These are phyloP conservation scores for Mycena metata DNA, from an alignment of 768 basidiomycete species.

Conservation along the genomic window DNA sequence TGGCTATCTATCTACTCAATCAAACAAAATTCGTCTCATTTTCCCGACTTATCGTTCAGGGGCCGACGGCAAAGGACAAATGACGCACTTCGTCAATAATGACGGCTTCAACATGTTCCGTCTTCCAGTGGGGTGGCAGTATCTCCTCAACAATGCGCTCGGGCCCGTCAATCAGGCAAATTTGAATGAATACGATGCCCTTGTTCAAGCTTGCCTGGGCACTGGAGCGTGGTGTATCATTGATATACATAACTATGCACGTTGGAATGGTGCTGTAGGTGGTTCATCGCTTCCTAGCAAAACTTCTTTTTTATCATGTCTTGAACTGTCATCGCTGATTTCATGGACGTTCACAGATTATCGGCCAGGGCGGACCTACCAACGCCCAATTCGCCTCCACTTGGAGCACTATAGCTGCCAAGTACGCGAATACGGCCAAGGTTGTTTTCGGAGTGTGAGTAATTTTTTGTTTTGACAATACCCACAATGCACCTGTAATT, in stretches of 20 bases:
- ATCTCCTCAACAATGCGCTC: slow-evolving; percentile 53
- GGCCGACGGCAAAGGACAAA: slow-evolving; percentile 64
- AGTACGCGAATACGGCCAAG: slow-evolving; percentile 57
- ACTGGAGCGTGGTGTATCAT: slow-evolving; percentile 67
- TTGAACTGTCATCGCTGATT: too few species aligned
- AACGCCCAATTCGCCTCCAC: slow-evolving; percentile 66
- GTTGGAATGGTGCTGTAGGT: slow-evolving; percentile 62
- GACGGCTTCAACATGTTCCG: slow-evolving; percentile 72
- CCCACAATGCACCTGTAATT: not conserved
- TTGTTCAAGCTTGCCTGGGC: slow-evolving; percentile 62
- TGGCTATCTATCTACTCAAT: too few species aligned
- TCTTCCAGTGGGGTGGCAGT: slow-evolving; percentile 74
- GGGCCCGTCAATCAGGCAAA: slow-evolving; percentile 60
- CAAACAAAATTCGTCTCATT: too few species aligned
- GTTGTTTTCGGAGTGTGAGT: slow-evolving; percentile 66
- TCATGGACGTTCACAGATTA: slow-evolving; percentile 55
- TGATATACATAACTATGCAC: slow-evolving; percentile 75
- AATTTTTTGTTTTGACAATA: not conserved
- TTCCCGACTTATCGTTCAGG: slow-evolving; percentile 39
- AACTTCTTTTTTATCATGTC: too few species aligned
- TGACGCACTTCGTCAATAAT: slow-evolving; percentile 69
- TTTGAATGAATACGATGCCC: slow-evolving; percentile 63
- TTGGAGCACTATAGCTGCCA: slow-evolving; percentile 56
- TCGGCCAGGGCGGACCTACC: slow-evolving; percentile 74
- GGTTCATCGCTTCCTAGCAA: too few species aligned